Percentiles rank a stretch among this genome's conserved stretches.
Conservation (phyloP, 73 alveolate species). For the Paramecium primaurelia region DNA sequence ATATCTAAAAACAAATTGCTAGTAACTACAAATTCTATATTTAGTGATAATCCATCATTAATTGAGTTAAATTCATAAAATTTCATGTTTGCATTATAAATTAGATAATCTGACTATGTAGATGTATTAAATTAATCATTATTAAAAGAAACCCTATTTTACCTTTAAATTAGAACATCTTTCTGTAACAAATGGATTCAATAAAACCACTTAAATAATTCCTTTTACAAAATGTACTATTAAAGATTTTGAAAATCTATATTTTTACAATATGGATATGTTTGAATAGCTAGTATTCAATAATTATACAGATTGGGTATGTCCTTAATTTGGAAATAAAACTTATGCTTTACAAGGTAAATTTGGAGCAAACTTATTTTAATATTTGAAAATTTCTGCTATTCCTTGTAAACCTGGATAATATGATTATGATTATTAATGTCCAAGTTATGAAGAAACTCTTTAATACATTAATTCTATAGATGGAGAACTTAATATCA, state of each 20-base stretch:
- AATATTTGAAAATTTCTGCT: not conserved
- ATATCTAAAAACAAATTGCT: not conserved
- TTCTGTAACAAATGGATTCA: not conserved
- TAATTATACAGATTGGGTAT: not conserved
- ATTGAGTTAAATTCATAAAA: not conserved
- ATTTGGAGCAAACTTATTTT: not conserved
- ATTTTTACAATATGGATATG: slow-evolving; percentile 2
- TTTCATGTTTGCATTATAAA: slow-evolving; percentile 11
- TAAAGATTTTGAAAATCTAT: not conserved
- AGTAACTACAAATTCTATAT: not conserved
- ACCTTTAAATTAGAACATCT: not conserved
- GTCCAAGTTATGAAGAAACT: not conserved
- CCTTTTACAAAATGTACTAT: not conserved
- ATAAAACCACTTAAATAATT: not conserved
- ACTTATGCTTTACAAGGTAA: not conserved
- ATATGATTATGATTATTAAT: not conserved
- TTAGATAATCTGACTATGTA: not conserved
- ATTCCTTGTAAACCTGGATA: not conserved
- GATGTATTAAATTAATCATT: not conserved
- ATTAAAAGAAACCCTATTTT: slow-evolving; percentile 22
- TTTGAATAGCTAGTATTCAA: not conserved
- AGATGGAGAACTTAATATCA: not conserved
- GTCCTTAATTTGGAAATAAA: not conserved
- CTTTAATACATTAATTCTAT: not conserved
- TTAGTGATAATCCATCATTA: slow-evolving; percentile 26